Percentiles rank a stretch among this genome's conserved stretches.
These are phyloP conservation scores for Termitomyces sp. DNA, from an alignment of 768 basidiomycete genomes.

Conservation along the genomic window DNA sequence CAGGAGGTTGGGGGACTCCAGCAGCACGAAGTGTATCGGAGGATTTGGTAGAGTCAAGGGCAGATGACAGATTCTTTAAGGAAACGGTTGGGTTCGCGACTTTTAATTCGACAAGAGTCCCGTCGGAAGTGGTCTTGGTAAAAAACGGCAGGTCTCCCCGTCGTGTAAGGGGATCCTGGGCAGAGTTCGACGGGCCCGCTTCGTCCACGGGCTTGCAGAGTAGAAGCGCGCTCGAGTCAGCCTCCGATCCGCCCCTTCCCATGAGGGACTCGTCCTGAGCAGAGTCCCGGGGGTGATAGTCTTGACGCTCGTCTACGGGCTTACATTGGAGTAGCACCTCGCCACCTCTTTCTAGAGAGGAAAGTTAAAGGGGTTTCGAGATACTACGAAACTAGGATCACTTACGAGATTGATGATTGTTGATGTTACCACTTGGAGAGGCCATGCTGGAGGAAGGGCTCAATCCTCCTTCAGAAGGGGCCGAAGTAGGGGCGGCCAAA, in stretches of 20 bases:
- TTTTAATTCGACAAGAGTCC: too few relatives aligned
- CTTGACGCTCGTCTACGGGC: not conserved
- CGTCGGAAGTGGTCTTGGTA: too few relatives aligned
- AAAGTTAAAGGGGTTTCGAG: not conserved
- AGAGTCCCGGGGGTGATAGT: not conserved
- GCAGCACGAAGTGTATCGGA: not conserved
- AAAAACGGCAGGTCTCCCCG: too few relatives aligned
- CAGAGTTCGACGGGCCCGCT: too few relatives aligned
- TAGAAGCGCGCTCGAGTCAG: not conserved
- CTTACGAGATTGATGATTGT: constrained; percentile 6
- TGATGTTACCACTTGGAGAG: constrained; percentile 12
- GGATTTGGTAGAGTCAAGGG: too few relatives aligned
- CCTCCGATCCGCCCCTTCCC: not conserved
- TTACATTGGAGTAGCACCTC: not conserved
- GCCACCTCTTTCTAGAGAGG: not conserved
- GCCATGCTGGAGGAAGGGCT: constrained; percentile 22
- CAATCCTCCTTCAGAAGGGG: constrained; percentile 23
- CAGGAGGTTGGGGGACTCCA: not conserved
- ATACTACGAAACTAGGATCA: not conserved
- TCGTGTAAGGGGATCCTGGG: too few relatives aligned
- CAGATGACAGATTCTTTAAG: too few relatives aligned
- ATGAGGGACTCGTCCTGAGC: not conserved
- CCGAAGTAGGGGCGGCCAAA: constrained; percentile 41
- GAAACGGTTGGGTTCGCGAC: too few relatives aligned
- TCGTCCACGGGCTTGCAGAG: not conserved